Base-by-base conservation (phyloP, 257 asterid genomes). In the Handroanthus guayacan region DNA sequence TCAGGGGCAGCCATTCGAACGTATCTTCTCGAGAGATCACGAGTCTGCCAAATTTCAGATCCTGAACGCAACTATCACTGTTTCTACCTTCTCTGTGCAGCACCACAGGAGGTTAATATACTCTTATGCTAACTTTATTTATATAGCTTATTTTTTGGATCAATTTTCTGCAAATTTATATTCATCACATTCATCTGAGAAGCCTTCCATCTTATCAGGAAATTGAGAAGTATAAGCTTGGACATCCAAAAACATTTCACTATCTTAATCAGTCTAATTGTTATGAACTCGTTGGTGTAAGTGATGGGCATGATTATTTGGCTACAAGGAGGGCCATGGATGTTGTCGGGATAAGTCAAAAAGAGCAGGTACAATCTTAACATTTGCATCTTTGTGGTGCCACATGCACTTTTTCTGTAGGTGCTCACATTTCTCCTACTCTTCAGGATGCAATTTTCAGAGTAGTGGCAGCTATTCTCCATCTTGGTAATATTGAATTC, bases 321-420 rank as follows among this genome's bases (percentile, higher is more conserved):
- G 98, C 91, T n/a, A 93, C 98, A 73, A 88, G 99, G 82, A 89
- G 97, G 79, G 99, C 99, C 75, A 95, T 95, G 99, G 98, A 93
- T 84, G 75, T 95, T 71, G 97, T 95, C 38, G 99, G 99, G 71
- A 95, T 95, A 83, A 95, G 97, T 82, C 87, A 87, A 79, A 79
- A 84, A 74, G 98, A 95, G 83, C 98, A 95, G 97, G 99, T 92
- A 75, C 61, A 39, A 47, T 77, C 66, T 78, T 77, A 63, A 60
- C 13, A 16, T 64, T 71, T 64, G 56, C 47, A 73, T 74, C 52
- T 79, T 70, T 56, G 34, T 55, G 72, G 62, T 67, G 48, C 60
- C 39, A 20, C 58, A 57, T 71, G 17, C 45, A 45, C 56, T 38
- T 48, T 38, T 48, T 58, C 20, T 60, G 38, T 17, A 45, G 67